Evolutionary conservation across 169 alveolate species (phyloP).

Genomic region (Plasmodium yoelii): DNA sequence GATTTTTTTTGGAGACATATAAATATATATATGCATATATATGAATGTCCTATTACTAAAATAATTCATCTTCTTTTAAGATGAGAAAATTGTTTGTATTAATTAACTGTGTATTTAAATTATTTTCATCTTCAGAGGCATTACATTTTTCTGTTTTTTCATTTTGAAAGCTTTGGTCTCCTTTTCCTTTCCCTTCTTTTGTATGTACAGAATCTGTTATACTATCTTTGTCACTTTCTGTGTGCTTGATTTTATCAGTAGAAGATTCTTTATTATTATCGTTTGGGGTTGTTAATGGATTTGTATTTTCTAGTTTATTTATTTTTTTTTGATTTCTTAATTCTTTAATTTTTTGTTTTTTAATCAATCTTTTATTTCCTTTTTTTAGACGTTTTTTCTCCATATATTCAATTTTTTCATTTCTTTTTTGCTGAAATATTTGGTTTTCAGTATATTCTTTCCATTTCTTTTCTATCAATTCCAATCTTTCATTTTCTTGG

Average conservation of each 20-base stretch:
- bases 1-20: too few relatives aligned
- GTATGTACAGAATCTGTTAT: too few relatives aligned
- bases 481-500: conserved; percentile 77
- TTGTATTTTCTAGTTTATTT: conserved; percentile 8
- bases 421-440: conserved; percentile 78
- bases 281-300: neutral
- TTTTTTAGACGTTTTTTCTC: conserved; percentile 76
- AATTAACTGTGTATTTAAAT: conserved; percentile 6
- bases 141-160: neutral
- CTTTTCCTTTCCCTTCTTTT: too few relatives aligned
- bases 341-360: conserved; percentile 71
- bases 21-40: too few relatives aligned
- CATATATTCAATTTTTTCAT: conserved; percentile 77
- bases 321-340: conserved; percentile 23
- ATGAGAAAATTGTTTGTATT: conserved; percentile 48
- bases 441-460: conserved; percentile 79
- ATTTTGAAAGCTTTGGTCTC: neutral
- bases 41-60: neutral
- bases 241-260: neutral
- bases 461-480: conserved; percentile 78
- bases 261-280: neutral
- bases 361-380: conserved; percentile 77
- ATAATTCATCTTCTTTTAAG: conserved; percentile 54
- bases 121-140: neutral
- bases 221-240: neutral